Evolutionary conservation across 2,329 filamentous ascomycete species (phyloP), one percentile per base, ranked within the genome.

Genomic region (Penicillium sp.): DNA sequence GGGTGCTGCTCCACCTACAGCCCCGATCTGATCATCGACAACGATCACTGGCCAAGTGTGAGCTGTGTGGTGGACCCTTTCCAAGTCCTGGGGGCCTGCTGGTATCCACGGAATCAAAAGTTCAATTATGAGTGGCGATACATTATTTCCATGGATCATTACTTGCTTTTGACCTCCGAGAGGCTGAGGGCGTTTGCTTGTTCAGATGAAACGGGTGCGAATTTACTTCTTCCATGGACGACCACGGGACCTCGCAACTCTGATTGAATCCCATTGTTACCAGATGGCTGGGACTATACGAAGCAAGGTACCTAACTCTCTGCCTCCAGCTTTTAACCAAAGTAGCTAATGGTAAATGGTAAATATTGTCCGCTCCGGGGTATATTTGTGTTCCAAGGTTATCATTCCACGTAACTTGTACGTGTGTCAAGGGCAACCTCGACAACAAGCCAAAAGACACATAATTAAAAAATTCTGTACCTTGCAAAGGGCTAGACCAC

Each of bases 1-100:
- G 42, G 13, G 44, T 41, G n/a, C 27, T 53, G 29, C 50, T 61
- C 58, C 61, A 60, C 49, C 32, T 31, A 31, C 14, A 40, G 40
- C 3, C 42, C 29, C 18, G 24, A 44, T 43, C 9, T 34, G 36
- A 48, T 43, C 2, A 13, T 34, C 24, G 39, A 54, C 41, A 47
- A 43, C 27, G n/a, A 16, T 53, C 14, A 60, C 48, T 60, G 58
- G 48, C 39, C 22, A 38, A 40, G n/a, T n/a, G 47, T 31, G 18
- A 45, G 7, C 14, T 4, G 11, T 11, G n/a, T 40, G 56, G 52
- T 56, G 56, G 51, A 39, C 44, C 22, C 9, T n/a, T 6, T 45
- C 16, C n/a, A 48, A 24, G 36, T n/a, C 5, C 44, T 36, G 31
- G 10, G 31, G 31, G 31, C 31, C 31, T 34, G 31, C 13, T 34